These are phyloP conservation scores for Cladophialophora immunda DNA, from an alignment of 2,329 filamentous ascomycete species.

Conservation along the genomic window DNA sequence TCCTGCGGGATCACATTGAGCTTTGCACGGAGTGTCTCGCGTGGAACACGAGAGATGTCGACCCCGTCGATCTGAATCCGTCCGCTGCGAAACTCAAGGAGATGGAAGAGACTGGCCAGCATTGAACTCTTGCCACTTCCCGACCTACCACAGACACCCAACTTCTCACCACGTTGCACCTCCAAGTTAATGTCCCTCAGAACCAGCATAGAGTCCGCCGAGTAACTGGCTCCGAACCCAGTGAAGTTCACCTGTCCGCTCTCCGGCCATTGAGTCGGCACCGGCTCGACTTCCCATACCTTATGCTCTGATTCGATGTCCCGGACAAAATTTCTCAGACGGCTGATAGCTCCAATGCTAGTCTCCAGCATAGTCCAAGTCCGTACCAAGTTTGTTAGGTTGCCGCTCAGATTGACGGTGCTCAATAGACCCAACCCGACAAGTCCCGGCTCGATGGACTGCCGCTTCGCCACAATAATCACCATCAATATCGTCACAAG, in stretches of 20 bases:
- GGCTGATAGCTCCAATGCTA: conserved; percentile 64
- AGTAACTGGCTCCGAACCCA: conserved; percentile 37
- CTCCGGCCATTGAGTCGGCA: conserved; percentile 39
- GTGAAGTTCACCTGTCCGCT: conserved; percentile 40
- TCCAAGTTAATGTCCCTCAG: conserved; percentile 43
- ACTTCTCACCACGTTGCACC: conserved; percentile 44
- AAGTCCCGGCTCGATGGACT: conserved; percentile 57
- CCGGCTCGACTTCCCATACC: conserved; percentile 46
- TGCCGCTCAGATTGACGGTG: conserved; percentile 62
- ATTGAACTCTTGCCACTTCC: conserved; percentile 47
- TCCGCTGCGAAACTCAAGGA: conserved; percentile 43
- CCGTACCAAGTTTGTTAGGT: conserved; percentile 60
- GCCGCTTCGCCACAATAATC: conserved; percentile 56
- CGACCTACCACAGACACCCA: conserved; percentile 48
- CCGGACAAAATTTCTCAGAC: conserved; percentile 63
- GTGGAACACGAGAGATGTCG: conserved; percentile 39
- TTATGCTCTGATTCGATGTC: conserved; percentile 56
- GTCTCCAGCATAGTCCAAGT: conserved; percentile 68
- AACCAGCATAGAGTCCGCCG: conserved; percentile 33
- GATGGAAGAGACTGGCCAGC: conserved; percentile 41
- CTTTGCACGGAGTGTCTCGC: conserved; percentile 39
- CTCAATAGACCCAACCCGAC: conserved; percentile 64
- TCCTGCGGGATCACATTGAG: conserved; percentile 46
- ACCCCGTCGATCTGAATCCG: conserved; percentile 42
- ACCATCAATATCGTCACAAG: conserved; percentile 60